These are phyloP conservation scores for Suhomyces yuchorum DNA, from an alignment of 1,139 yeast species.

Conservation along the genomic window DNA sequence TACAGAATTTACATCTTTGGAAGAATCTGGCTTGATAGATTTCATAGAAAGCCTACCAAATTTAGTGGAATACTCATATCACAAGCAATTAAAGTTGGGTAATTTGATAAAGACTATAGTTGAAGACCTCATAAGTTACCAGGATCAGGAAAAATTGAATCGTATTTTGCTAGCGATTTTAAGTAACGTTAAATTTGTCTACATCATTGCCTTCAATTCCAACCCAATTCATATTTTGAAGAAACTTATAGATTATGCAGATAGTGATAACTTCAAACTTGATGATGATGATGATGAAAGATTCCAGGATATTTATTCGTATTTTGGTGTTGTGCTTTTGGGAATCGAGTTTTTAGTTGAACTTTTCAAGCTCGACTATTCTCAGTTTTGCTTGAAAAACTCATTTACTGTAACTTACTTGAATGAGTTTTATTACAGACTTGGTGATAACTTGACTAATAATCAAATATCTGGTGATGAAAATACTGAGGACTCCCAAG, in stretches of 20 bases:
- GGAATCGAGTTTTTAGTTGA: constrained; percentile 49
- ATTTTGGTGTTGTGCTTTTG: constrained; percentile 61
- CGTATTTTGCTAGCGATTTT: constrained; percentile 52
- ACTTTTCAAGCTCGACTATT: constrained; percentile 45
- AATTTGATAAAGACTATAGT: constrained; percentile 34
- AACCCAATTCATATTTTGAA: constrained; percentile 27
- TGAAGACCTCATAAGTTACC: constrained; percentile 40
- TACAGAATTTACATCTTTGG: constrained; percentile 56
- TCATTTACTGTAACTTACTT: constrained; percentile 41
- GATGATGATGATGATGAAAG: constrained; percentile 57
- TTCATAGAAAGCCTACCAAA: constrained; percentile 26
- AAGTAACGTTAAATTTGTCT: constrained; percentile 42
- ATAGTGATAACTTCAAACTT: constrained; percentile 33
- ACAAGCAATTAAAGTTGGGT: constrained; percentile 41
- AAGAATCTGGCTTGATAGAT: constrained; percentile 52
- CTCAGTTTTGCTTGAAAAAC: constrained; percentile 26
- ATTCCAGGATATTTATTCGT: constrained; percentile 69
- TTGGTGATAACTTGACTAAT: constrained; percentile 35
- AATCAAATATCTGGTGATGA: constrained; percentile 15
- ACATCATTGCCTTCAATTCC: constrained; percentile 40
- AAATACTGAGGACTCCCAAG: constrained; percentile 30
- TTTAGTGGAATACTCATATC: constrained; percentile 43
- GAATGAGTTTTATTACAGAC: constrained; percentile 36
- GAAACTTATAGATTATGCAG: constrained; percentile 37
- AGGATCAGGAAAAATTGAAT: constrained; percentile 47